Evolutionary conservation across 441 rosid species (phyloP), one percentile per base, ranked within the genome.

Genomic region (Arabidopsis hybrid): DNA sequence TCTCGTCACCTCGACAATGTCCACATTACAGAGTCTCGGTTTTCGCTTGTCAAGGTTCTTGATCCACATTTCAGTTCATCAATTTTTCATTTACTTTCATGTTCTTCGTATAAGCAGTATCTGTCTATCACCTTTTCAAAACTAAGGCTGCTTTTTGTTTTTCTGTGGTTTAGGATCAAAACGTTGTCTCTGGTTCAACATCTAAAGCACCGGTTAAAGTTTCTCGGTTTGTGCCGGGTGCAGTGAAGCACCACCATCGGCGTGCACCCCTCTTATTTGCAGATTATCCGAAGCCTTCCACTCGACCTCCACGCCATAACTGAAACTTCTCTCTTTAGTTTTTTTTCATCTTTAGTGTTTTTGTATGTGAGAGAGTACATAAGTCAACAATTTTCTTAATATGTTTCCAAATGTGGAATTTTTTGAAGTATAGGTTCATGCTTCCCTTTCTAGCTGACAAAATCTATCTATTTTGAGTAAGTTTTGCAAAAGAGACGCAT

Each of bases 281-380:
- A 16, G 79, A 76, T 62, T 76, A 76, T 55, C 79, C 75, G 16
- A 76, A 76, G 76, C 80, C 80, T 1, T 76, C 80, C 16, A 76
- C 76, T 40, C 67, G 80, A 5, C 80, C 80, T 49, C 80, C 80
- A 10, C 76, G 76, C 29, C 80, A 76, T 76, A 76, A 76, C 62
- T 76, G 67, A 69, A 18, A 38, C 50, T 52, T 40, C 57, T 74
- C 59, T 75, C 40, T 47, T 58, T 62, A 40, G 45, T 43, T 75
- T 29, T 43, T 75, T 29, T 18, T 18, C 32, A 9, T 18, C 52
- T 67, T 59, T 68, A 40, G 14, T 10, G 21, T 13, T 49, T 38
- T 67, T 75, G 42, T 60, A 35, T 52, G 36, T 12, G 69, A 67
- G 56, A 60, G 63, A 52, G 51, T 61, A 68, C 36, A 76, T 76